Evolutionary conservation across 179 eudicot species (phyloP), one percentile per base, ranked within the genome.

Genomic region (Pouteria campechiana): DNA sequence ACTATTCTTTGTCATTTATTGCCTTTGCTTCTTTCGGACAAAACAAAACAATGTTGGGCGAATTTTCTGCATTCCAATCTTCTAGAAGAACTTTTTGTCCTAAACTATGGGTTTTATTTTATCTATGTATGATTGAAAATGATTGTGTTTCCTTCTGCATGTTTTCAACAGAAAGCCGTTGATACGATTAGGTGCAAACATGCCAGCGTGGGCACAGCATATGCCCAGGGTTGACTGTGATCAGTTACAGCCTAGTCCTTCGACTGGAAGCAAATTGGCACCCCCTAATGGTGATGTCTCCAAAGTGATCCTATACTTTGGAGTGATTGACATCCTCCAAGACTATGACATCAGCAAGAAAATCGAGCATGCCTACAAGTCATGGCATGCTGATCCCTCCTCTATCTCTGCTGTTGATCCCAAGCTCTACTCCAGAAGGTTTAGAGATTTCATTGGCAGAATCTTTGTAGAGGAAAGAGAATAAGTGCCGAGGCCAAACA

Each of bases 381-480:
- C 95, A 16, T 56, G 81, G 55, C 95, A 85, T 27, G 65, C 65
- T 20, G 95, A 85, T 46, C 73, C 95, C 14, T 75, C 79, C 48
- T 85, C 93, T 15, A 85, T 85, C 23, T 85, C 95, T 15, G 83
- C 93, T 7, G 93, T 85, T 29, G 95, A 85, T 43, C 95, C 95
- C 10, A 81, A 59, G 44, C 81, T 65, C 23, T 85, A 81, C 46
- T 75, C 95, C 0, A 78, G 41, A 63, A 78, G 95, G 25, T 85
- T 85, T 41, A 64, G 83, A 36, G 93, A 85, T 52, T 85, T 85
- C 66, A 68, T 85, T 14, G 68, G 39, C 57, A 78, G 61, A 61
- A 79, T 75, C 13, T 85, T 81, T 44, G 51, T 65, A 32, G 79
- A 78, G 50, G 94, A 83, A 55, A 60, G 24, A n/a, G n/a, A n/a